Evolutionary conservation across 805 yeast species (phyloP), one percentile per base, ranked within the genome.

Genomic region (Metschnikowia matae): DNA sequence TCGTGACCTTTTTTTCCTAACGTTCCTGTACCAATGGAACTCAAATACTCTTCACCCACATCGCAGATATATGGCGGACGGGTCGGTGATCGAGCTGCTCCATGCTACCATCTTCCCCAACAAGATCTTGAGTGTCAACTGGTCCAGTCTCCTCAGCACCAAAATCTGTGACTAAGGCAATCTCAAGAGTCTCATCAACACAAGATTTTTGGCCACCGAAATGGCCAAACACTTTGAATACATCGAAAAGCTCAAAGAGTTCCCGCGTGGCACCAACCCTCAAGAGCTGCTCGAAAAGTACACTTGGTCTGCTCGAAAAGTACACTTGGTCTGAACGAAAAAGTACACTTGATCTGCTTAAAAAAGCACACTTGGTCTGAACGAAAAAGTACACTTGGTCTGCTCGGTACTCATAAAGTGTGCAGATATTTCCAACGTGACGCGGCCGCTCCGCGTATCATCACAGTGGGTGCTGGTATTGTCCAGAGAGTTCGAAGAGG

Each of bases 361-460:
- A n/a, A n/a, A n/a, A n/a, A n/a, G n/a, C n/a, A n/a, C n/a, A n/a
- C n/a, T n/a, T n/a, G n/a, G n/a, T n/a, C n/a, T n/a, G n/a, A n/a
- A n/a, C 55, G 67, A 55, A 49, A 62, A 53, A 48, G 65, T 60
- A 52, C 71, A 55, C 50, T 74, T 87, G 55, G 68, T 89, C 36
- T 74, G 85, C 40, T 79, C 88, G 23, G 69, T 90, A 52, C 75
- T 92, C 53, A 82, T 94, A 53, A 94, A 94, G 71, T 89, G 96
- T 67, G 97, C 98, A 2, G 99, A 94, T 69, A 89, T 94, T 42
- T 88, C 96, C 26, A 94, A 94, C 65, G 97, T 91, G 20, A 82
- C 96, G 8, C 74, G 98, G 53, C 89, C 91, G 4, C 70, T 88
- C 50, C 70, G 78, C 36, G 81, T 89, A 2, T 84, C 92, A 20